A percentile compares a stretch with the other conserved stretches of the same genome.
These are phyloP conservation scores for Hymenoscyphus infarciens DNA, from an alignment of 2,329 filamentous ascomycete genomes.

Conservation along the genomic window DNA sequence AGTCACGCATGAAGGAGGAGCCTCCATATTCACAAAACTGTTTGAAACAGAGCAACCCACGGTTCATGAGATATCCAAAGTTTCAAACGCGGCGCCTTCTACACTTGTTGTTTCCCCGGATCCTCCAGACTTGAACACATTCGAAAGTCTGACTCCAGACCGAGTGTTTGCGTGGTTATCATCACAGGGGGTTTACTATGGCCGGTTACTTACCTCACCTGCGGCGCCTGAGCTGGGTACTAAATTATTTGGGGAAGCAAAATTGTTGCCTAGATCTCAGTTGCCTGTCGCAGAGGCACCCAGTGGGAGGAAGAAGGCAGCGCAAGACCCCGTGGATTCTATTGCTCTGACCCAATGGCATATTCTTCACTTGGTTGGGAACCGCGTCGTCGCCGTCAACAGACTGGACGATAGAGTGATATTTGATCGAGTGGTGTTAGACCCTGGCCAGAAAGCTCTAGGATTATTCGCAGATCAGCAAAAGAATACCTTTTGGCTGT, in stretches of 20 bases:
- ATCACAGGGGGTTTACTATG: conserved; percentile 81
- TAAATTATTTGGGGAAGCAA: conserved; percentile 75
- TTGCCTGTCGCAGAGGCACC: conserved; percentile 66
- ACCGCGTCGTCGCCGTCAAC: conserved; percentile 79
- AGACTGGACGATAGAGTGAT: conserved; percentile 80
- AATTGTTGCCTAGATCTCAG: conserved; percentile 69
- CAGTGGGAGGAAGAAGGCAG: conserved; percentile 59
- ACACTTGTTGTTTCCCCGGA: conserved; percentile 76
- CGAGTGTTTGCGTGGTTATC: conserved; percentile 88
- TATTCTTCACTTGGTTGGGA: conserved; percentile 77
- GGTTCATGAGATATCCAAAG: conserved; percentile 66
- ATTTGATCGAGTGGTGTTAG: conserved; percentile 83
- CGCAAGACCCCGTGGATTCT: conserved; percentile 71
- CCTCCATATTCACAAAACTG: conserved; percentile 79
- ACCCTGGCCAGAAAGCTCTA: conserved; percentile 73
- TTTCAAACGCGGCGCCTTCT: conserved; percentile 58
- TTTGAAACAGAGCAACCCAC: conserved; percentile 84
- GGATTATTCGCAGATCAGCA: conserved; percentile 84
- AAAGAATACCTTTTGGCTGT: conserved; percentile 97
- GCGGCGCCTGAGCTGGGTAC: conserved; percentile 63
- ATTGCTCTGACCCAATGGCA: conserved; percentile 93
- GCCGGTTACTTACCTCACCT: conserved; percentile 65
- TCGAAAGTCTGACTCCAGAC: conserved; percentile 59
- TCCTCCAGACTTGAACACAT: conserved; percentile 49
- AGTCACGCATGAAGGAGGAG: conserved; percentile 71